Conservation (phyloP, 345 rosid species). For the Luvunga scandens region DNA sequence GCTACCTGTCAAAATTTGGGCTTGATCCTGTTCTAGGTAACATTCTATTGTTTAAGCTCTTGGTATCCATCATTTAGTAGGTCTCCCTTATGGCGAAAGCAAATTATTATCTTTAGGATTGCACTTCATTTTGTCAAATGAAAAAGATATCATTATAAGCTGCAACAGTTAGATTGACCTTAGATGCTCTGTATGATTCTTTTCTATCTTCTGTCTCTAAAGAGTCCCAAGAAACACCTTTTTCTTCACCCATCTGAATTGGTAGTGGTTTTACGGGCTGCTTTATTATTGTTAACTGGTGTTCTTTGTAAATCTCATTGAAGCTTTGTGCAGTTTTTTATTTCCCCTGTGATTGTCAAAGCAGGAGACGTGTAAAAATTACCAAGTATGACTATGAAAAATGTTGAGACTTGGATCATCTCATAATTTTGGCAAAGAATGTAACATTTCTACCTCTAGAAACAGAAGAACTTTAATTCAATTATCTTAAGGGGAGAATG, state of each 20-base stretch:
- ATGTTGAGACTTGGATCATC: background rate
- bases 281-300: too few relatives aligned
- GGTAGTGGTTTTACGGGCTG: background rate
- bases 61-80: background rate
- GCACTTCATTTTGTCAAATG: background rate
- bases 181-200: background rate
- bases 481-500: too few relatives aligned
- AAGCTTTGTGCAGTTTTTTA: background rate
- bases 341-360: background rate
- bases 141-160: background rate
- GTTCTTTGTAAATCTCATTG: background rate
- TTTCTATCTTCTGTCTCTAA: background rate
- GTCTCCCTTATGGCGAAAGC: background rate
- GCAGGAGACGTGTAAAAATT: background rate
- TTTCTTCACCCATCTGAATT: background rate
- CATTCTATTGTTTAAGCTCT: background rate
- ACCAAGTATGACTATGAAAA: background rate
- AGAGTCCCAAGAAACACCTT: background rate
- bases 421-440: too few relatives aligned
- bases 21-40: conserved; percentile 85
- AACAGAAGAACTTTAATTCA: too few relatives aligned
- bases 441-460: too few relatives aligned
- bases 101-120: background rate
- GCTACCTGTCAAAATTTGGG: conserved; percentile 73
- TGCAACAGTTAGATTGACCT: background rate